Evolutionary conservation across 1,284 basidiomycete species (phyloP), one percentile per base, ranked within the genome.

Genomic region (Cutaneotrichosporon mucoides): DNA sequence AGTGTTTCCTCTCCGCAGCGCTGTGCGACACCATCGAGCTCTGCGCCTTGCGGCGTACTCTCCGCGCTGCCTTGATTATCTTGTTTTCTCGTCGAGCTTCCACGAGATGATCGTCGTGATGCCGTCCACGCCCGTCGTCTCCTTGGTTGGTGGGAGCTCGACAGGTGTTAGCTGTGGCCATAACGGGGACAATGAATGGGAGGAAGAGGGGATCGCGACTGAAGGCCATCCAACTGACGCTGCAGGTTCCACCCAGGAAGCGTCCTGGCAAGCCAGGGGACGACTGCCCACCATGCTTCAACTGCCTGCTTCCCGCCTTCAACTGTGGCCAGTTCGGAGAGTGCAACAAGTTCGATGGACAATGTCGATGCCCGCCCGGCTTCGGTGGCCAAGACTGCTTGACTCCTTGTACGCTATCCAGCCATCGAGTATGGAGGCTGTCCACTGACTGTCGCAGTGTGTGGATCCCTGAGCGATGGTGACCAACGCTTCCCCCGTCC

Each of bases 11-110:
- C 78, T 95, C 92, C 0, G 96, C 96, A 6, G 97, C 92, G 16
- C 85, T 84, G 73, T 95, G 92, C 66, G 94, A 91, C 42, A 99
- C 96, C 44, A 92, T 84, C n/a, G 89, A 87, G 75, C 92, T 94
- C 74, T 95, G 88, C 16, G 97, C 82, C 1, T 88, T 89, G 52
- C 92, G 85, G 78, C 89, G 90, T 71, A 89, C 92, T 69, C 87
- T 87, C 63, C 91, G 85, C 11, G 89, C 55, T 63, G 89, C 92
- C 82, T 99, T 99, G 76, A 99, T 87, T 77, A 89, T 92, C 79
- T 94, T 92, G 15, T 92, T 95, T 94, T 88, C 50, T 98, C 93
- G 70, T 97, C 94, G 56, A 89, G 79, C 51, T 83, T 83, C 78
- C 89, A 93, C 73, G 94, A 92, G 49, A 91, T 82, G 6, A 88